Evolutionary conservation across 192 early-diverging fungal species (phyloP), one percentile per base, ranked within the genome.

Genomic region (Coemansia sp.): DNA sequence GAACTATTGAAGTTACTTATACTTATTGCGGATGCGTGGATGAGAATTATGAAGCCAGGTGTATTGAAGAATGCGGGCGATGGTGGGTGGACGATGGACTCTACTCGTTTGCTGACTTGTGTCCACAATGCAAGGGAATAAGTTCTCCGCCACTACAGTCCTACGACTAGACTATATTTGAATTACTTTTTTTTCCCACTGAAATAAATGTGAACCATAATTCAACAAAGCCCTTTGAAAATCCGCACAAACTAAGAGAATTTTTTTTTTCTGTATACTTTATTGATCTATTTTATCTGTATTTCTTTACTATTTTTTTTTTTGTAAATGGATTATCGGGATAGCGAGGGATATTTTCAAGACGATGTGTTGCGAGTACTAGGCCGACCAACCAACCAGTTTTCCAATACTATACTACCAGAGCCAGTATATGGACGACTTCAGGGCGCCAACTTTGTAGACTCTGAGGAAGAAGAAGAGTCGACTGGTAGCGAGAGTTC

Each of bases 291-390:
- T 27, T 27, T 27, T 27, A 33, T 7, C 16, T 55, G 24, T 34
- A 31, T 49, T 33, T 22, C 29, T 33, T 61, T 33, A 31, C 7
- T 38, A 55, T n/a, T n/a, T 20, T 27, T 60, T 13, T 15, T 11
- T 33, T 60, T 4, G 1, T 3, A 11, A n/a, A 84, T 79, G 77
- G 82, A 79, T 36, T 84, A 76, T 54, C 77, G 82, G 55, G 82
- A 84, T 47, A 43, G 62, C 20, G 68, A 74, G 55, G 82, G 82
- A 43, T 84, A 84, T 51, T 74, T 84, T 13, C 77, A 74, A 31
- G 74, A 76, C 15, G 77, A 84, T 36, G 82, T 84, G 68, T 51
- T 76, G 24, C 51, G 64, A 29, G 77, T 84, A 22, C 82, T 84
- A 0, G 82, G 82, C 2, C 82, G 82, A 43, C 59, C 80, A 27